Conservation (phyloP, 768 basidiomycete genomes). For the Tricholoma sp. region DNA sequence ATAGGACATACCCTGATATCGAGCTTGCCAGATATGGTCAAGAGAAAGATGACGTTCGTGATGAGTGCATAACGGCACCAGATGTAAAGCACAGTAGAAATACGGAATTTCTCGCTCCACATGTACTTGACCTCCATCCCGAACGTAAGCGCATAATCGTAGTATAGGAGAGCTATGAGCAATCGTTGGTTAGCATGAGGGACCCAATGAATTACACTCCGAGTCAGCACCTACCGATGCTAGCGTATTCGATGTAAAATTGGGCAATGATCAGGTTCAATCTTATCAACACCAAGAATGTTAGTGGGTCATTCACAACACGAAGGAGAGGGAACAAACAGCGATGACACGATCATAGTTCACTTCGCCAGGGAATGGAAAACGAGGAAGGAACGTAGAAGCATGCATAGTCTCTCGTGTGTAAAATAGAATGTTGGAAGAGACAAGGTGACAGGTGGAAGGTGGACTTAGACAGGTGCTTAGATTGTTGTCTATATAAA, state of each 20-base stretch:
- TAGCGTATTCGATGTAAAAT: conserved; percentile 15
- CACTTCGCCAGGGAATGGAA: too few relatives aligned
- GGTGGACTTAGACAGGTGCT: too few relatives aligned
- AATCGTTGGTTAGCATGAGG: background rate
- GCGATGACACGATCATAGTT: too few relatives aligned
- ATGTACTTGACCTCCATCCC: conserved; percentile 19
- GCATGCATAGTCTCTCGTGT: too few relatives aligned
- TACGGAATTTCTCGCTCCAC: conserved; percentile 21
- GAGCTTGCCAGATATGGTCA: conserved; percentile 17
- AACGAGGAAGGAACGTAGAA: too few relatives aligned
- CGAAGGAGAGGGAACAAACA: too few relatives aligned
- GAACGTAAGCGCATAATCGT: conserved; percentile 24
- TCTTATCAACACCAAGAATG: too few relatives aligned
- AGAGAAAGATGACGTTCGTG: conserved; percentile 23
- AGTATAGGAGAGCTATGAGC: conserved; percentile 20
- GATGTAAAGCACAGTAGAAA: conserved; percentile 23
- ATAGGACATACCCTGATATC: background rate
- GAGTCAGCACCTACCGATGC: conserved; percentile 5
- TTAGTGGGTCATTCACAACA: too few relatives aligned
- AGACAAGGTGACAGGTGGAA: too few relatives aligned
- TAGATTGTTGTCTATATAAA: too few relatives aligned
- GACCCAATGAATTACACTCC: background rate
- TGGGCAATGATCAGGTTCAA: background rate
- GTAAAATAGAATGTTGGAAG: too few relatives aligned
- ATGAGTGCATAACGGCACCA: conserved; percentile 24